Percentiles rank a stretch among this genome's conserved stretches.
phyloP scores from a whole-genome alignment of 371 early-diverging fungal species.

The Actinomortierella wolfii region DNA sequence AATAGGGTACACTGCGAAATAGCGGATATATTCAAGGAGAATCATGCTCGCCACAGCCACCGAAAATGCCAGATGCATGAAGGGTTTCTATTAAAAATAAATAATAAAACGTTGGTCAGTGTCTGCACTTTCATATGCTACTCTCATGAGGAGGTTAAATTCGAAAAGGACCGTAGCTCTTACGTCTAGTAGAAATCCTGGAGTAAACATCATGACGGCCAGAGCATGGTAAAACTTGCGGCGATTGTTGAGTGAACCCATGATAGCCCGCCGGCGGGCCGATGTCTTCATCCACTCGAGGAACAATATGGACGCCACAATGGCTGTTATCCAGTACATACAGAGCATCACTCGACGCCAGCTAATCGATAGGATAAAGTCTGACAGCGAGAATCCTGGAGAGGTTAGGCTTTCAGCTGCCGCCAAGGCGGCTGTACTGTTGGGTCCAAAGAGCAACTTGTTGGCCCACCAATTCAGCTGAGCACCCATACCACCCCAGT shows the following conservation, averaged over 20 bases:
- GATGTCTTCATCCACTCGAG: conserved; percentile 59
- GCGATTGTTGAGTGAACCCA: conserved; percentile 62
- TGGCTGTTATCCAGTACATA: conserved; percentile 62
- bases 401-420: too few species aligned
- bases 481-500: background rate
- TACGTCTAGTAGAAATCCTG: conserved; percentile 79
- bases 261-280: conserved; percentile 44
- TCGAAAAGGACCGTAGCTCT: conserved; percentile 7
- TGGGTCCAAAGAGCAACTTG: conserved; percentile 1
- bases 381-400: too few species aligned
- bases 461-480: background rate
- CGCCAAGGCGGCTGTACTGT: conserved; percentile 3
- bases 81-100: conserved; percentile 54
- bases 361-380: conserved; percentile 7
- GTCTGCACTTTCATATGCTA: too few species aligned
- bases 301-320: conserved; percentile 58
- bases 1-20: conserved; percentile 74
- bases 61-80: conserved; percentile 83
- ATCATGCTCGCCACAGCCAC: conserved; percentile 76
- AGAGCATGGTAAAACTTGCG: conserved; percentile 90
- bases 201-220: conserved; percentile 85
- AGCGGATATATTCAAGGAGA: conserved; percentile 80
- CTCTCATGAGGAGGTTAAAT: background rate
- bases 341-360: conserved; percentile 55
- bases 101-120: background rate